Base-by-base conservation (phyloP, 2,329 filamentous ascomycete species). In the Fusarium papillatum region DNA sequence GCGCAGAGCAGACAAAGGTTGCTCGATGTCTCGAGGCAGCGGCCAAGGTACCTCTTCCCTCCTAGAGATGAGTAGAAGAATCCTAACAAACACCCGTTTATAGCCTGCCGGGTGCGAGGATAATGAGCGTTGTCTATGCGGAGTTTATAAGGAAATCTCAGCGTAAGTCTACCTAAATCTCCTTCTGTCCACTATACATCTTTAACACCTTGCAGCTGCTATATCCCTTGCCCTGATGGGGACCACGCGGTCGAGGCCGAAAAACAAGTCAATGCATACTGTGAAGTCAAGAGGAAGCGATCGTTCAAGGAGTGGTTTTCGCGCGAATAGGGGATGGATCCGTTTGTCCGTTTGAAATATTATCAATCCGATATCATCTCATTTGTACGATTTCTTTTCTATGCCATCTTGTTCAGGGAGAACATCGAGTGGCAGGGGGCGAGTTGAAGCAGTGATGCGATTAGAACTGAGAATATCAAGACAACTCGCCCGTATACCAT, bases 91-190 rank as follows among this genome's bases (percentile, higher is more conserved):
- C 22, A 2, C 6, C 6, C 22, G 1, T 38, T 2, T 11, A 1
- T 22, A 74, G 72, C 53, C 67, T 19, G 57, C 48, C 19, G 67
- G 48, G 3, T 74, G 72, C 16, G 24, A 29, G 1, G 41, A 48
- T n/a, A 71, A 61, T 2, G 29, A 71, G 7, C 63, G 72, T 17
- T 74, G 71, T 8, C 59, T 68, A 14, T 74, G 72, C 8, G 71
- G 72, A 19, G 73, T 72, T 7, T 64, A 71, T 4, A 74, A 74
- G 17, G 72, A 74, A 43, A 71, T 74, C 11, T 34, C 59, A 2
- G 55, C 46, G 72, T 64, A 34, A 43, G 64, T n/a, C 10, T n/a
- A 6, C 11, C 6, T 3, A 36, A 22, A 10, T 17, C 10, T 34
- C 9, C 3, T 2, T 24, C n/a, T 19, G 4, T 43, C 24, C 5